Evolutionary conservation across 345 rosid genomes (phyloP), one percentile per base, ranked within the genome.

Genomic region (Citrus unshiu): DNA sequence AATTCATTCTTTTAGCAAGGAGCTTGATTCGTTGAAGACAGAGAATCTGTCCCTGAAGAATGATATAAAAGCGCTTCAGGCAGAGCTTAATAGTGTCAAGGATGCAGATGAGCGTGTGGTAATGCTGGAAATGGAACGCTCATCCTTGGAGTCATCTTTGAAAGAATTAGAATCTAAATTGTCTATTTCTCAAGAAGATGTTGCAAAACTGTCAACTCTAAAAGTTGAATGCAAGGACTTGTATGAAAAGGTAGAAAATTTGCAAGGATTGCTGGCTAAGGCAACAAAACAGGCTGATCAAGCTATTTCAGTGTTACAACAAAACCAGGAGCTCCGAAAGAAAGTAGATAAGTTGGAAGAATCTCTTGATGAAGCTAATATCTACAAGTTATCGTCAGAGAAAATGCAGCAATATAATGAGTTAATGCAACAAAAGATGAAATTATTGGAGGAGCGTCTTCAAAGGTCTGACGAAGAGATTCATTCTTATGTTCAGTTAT

Each of bases 381-480:
- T 81, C 72, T 91, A 91, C 83, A 93, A 89, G 86, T 79, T 88
- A 68, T 93, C 98, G 43, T 87, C 93, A 6, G 96, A 93, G 63
- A 96, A 86, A 70, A 78, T 87, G 75, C 97, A 90, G 68, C 94
- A 90, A 72, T 89, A 90, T 79, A 91, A 90, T 86, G 96, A 92
- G 81, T 83, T 96, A 21, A 90, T 93, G 90, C 99, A 92, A 83
- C 87, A 92, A 76, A 93, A 93, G 86, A 89, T 96, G 78, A 87
- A 89, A 65, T 85, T 91, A 80, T 83, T 96, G 67, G 99, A 93
- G 84, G 97, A 93, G 72, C 92, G 88, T 77, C 91, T 96, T 60
- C 90, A 88, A 78, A 92, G 83, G 78, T 96, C 99, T 68, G 99
- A 96, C 78, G 93, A 95, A 81, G 97, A 92, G 81, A 91, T 93